phyloP scores from a whole-genome alignment of 768 basidiomycete species.

The Jaapia argillacea region DNA sequence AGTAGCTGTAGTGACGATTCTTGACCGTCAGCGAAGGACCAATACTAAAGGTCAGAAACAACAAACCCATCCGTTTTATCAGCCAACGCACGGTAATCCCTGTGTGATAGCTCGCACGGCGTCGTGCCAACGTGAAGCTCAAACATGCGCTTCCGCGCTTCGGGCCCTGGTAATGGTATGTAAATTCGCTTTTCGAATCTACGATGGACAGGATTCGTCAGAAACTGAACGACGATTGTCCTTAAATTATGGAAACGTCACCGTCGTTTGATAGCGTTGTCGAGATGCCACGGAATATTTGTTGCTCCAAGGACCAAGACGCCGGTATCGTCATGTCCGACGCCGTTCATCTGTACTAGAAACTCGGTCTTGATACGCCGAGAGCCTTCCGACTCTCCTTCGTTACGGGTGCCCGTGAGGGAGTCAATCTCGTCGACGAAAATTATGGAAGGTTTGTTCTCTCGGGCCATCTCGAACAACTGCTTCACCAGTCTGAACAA shows the following conservation, averaged over 20 bases:
- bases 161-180: slow-evolving; percentile 90
- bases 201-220: background rate
- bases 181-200: slow-evolving; percentile 98
- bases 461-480: slow-evolving; percentile 91
- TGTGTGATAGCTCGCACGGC: slow-evolving; percentile 68
- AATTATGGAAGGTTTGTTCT: slow-evolving; percentile 95
- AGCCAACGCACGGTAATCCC: slow-evolving; percentile 77
- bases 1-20: slow-evolving; percentile 67
- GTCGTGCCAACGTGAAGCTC: slow-evolving; percentile 93
- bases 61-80: slow-evolving; percentile 76
- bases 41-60: background rate
- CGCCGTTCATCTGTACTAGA: slow-evolving; percentile 97
- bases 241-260: slow-evolving; percentile 18
- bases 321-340: slow-evolving; percentile 95
- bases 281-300: slow-evolving; percentile 97
- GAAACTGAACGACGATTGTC: too few relatives aligned
- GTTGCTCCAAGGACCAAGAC: slow-evolving; percentile 95
- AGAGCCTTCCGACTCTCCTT: slow-evolving; percentile 97
- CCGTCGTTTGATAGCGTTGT: slow-evolving; percentile 96
- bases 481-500: slow-evolving; percentile 88
- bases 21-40: background rate
- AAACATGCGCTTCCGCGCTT: slow-evolving; percentile 92
- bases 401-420: slow-evolving; percentile 86
- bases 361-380: slow-evolving; percentile 97
- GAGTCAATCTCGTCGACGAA: slow-evolving; percentile 99